Evolutionary conservation across 352 stramenopile species (phyloP).

Genomic region (Proteromonas lacertae): DNA sequence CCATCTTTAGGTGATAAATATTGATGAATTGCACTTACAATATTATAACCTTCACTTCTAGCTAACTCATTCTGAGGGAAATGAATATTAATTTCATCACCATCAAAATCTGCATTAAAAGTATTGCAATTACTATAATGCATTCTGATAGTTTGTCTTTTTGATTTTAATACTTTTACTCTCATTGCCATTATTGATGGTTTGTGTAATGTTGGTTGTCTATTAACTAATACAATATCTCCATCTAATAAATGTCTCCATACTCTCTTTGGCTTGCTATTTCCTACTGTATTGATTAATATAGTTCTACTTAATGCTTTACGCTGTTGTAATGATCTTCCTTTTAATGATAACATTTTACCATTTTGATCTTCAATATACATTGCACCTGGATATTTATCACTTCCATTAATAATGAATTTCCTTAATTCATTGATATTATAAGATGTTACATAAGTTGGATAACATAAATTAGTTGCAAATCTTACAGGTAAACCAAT

Average conservation of each 20-base stretch:
- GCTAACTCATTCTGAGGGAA: conserved; percentile 66
- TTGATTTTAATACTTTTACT: conserved; percentile 56
- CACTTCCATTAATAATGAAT: conserved; percentile 70
- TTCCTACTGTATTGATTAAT: conserved; percentile 11
- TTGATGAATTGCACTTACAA: conserved; percentile 85
- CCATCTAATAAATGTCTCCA: conserved; percentile 83
- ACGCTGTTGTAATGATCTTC: too few relatives aligned
- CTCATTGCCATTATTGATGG: conserved; percentile 97
- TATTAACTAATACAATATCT: conserved; percentile 95
- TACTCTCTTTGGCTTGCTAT: conserved; percentile 53
- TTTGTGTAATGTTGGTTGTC: conserved; percentile 98
- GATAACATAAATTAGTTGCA: conserved; percentile 83
- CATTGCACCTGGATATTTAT: conserved; percentile 39
- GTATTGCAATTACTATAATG: conserved; percentile 99
- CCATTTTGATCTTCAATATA: conserved; percentile 7
- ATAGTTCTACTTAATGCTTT: too few relatives aligned
- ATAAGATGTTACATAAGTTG: conserved; percentile 77
- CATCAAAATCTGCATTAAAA: conserved; percentile 99
- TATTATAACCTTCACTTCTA: conserved; percentile 79
- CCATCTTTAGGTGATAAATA: conserved; percentile 89
- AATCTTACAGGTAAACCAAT: conserved; percentile 91
- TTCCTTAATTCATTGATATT: conserved; percentile 84
- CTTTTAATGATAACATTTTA: too few relatives aligned
- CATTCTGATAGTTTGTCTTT: conserved; percentile 77
- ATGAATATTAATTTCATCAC: conserved; percentile 99